Conservation (phyloP, 345 rosid species). For the Anastatica hierochuntica region DNA sequence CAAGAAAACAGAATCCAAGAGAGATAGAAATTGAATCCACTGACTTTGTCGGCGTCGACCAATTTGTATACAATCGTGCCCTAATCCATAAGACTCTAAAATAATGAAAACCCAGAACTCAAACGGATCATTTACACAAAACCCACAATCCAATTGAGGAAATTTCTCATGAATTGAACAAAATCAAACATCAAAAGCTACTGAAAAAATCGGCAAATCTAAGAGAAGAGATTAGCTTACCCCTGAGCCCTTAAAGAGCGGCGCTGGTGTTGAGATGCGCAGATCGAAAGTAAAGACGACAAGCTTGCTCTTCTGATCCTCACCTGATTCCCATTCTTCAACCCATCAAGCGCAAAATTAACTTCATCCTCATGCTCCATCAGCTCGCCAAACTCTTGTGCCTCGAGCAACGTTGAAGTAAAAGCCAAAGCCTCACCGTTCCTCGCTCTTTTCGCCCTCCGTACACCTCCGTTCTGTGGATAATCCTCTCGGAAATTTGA, state of each 20-base stretch:
- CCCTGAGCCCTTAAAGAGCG: constrained; percentile 75
- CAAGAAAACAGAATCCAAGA: constrained; percentile 1
- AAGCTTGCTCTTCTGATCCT: constrained; percentile 83
- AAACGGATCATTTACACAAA: constrained; percentile 8
- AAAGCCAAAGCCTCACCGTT: constrained; percentile 31
- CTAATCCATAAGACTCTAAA: neutral
- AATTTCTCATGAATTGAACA: neutral
- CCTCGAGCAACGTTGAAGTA: constrained; percentile 80
- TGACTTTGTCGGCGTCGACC: constrained; percentile 23
- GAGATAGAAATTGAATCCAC: constrained; percentile 8
- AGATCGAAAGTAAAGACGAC: constrained; percentile 66
- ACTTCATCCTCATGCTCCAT: constrained; percentile 99
- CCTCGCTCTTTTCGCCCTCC: constrained; percentile 57
- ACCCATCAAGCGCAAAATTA: constrained; percentile 89
- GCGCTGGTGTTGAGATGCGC: constrained; percentile 59
- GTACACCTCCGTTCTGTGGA: constrained; percentile 20
- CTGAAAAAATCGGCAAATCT: neutral
- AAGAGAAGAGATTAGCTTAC: constrained; percentile 2
- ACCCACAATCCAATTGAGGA: constrained; percentile 13
- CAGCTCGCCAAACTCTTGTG: constrained; percentile 97
- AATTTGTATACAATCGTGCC: constrained; percentile 12
- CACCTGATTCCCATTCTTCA: constrained; percentile 63
- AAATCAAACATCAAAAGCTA: too few relatives aligned
- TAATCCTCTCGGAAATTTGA: constrained; percentile 17
- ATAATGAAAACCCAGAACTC: constrained; percentile 10